phyloP scores from a whole-genome alignment of 2,329 filamentous ascomycete genomes.

The Fusarium sp. region DNA sequence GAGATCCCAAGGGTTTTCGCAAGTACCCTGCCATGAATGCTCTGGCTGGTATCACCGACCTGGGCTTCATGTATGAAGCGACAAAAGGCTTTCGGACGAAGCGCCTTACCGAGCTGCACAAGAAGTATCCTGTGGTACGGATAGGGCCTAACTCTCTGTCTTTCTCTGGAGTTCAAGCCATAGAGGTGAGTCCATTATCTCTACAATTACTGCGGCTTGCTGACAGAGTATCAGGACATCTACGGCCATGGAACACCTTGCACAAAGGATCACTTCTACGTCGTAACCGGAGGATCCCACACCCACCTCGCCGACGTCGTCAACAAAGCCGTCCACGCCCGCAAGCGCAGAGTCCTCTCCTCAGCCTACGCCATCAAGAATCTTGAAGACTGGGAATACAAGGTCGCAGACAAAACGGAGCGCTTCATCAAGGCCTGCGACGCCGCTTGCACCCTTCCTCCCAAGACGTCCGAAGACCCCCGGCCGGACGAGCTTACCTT shows the following conservation, averaged over 20 bases:
- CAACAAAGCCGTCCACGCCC: conserved; percentile 63
- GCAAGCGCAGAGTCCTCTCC: conserved; percentile 63
- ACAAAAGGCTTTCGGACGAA: conserved; percentile 2
- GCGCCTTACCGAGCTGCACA: conserved; percentile 60
- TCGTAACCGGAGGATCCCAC: conserved; percentile 58
- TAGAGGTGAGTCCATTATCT: conserved; percentile 11
- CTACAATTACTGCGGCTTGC: too few relatives aligned
- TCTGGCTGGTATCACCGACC: conserved; percentile 34
- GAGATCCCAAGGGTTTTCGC: conserved; percentile 51
- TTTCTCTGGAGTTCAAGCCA: conserved; percentile 39
- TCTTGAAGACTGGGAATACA: conserved; percentile 66
- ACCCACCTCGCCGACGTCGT: conserved; percentile 64
- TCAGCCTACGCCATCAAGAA: conserved; percentile 66
- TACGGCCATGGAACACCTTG: conserved; percentile 60
- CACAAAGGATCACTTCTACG: conserved; percentile 61
- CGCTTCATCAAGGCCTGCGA: conserved; percentile 60
- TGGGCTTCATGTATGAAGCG: conserved; percentile 19
- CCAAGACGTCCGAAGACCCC: conserved; percentile 42
- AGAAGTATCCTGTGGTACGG: conserved; percentile 50
- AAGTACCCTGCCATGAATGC: conserved; percentile 28
- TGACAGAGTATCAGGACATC: conserved; percentile 46
- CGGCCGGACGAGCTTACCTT: conserved; percentile 56
- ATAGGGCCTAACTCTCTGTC: conserved; percentile 42
- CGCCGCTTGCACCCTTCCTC: conserved; percentile 52
- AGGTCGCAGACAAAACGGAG: conserved; percentile 63